Base-by-base conservation (phyloP, 345 rosid genomes). In the Gossypium longicalyx region DNA sequence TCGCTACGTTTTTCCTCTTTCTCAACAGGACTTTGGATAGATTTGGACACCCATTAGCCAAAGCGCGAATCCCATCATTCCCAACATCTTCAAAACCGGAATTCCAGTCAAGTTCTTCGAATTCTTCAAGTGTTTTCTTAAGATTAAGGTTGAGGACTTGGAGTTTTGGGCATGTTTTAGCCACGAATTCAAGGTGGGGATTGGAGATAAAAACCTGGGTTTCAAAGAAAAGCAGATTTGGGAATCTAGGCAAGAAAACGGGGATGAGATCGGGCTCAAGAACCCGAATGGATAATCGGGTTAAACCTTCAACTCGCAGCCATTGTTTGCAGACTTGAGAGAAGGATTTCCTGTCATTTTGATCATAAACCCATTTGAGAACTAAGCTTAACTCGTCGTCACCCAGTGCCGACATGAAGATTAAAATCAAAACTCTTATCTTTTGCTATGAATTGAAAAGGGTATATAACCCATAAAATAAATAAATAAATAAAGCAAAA, bases 271-370 rank as follows among this genome's bases (percentile, higher is more conserved):
- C 83, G 19, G 82, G 79, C 9, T 79, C 81, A 12, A 77, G 66
- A 74, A 86, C 82, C n/a, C 86, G 84, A 67, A 84, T 82, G 41
- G 77, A 75, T 34, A 45, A 61, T 15, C 87, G 86, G 23, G 64
- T 75, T 41, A 29, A 67, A 51, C 89, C 86, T 52, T 86, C 89
- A 12, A 80, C 80, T 63, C 80, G 57, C 16, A 77, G 82, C 89
- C 89, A 86, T 71, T 79, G 84, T 74, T 84, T 82, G 64, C 84
- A 84, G 10, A 84, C 87, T 23, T 41, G 76, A 76, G 86, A 82
- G 78, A 76, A 73, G 5, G 84, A 75, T 34, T 77, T 82, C 53
- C 83, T 70, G 74, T 77, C 82, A 3, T 22, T 45, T 27, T 47
- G 64, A 27, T 80, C 89, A 27, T 48, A 1, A 13, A 84, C 67